Conservation (phyloP, 495 filamentous ascomycete genomes). For the Aspergillus cristatus region DNA sequence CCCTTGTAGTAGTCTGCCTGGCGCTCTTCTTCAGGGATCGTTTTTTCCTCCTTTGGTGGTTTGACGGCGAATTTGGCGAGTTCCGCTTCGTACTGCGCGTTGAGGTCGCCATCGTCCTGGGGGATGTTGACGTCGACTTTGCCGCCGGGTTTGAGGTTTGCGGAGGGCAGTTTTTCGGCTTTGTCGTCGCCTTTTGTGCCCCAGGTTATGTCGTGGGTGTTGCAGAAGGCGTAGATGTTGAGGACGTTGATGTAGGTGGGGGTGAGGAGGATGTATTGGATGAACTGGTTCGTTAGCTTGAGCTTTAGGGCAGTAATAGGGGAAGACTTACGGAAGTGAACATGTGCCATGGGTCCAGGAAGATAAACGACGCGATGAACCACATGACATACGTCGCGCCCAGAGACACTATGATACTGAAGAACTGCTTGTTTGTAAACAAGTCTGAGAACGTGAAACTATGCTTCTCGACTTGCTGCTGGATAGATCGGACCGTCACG, state of each 20-base stretch:
- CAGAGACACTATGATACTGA: conserved; percentile 85
- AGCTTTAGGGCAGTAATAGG: not conserved
- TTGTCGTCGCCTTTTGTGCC: conserved; percentile 95
- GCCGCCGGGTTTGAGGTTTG: conserved; percentile 77
- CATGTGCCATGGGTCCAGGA: conserved; percentile 99
- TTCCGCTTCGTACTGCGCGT: conserved; percentile 90
- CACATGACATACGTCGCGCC: conserved; percentile 90
- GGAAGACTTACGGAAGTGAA: conserved; percentile 57
- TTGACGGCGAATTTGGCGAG: conserved; percentile 64
- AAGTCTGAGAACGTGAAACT: conserved; percentile 59
- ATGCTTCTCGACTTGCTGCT: conserved; percentile 47
- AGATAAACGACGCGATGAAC: conserved; percentile 83
- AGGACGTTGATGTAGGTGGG: conserved; percentile 95
- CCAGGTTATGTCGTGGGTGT: conserved; percentile 96
- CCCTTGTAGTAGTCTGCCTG: conserved; percentile 99
- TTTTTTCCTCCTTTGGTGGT: conserved; percentile 54
- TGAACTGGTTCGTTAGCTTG: conserved; percentile 42
- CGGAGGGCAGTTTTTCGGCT: conserved; percentile 69
- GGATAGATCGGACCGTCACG: conserved; percentile 83
- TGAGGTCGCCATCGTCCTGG: conserved; percentile 74
- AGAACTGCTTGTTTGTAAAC: conserved; percentile 83
- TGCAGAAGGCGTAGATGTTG: conserved; percentile 97
- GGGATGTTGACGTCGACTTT: conserved; percentile 92
- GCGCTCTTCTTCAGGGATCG: conserved; percentile 56
- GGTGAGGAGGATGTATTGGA: conserved; percentile 94